Evolutionary conservation across 768 basidiomycete species (phyloP).

Genomic region (Boletus sp.): DNA sequence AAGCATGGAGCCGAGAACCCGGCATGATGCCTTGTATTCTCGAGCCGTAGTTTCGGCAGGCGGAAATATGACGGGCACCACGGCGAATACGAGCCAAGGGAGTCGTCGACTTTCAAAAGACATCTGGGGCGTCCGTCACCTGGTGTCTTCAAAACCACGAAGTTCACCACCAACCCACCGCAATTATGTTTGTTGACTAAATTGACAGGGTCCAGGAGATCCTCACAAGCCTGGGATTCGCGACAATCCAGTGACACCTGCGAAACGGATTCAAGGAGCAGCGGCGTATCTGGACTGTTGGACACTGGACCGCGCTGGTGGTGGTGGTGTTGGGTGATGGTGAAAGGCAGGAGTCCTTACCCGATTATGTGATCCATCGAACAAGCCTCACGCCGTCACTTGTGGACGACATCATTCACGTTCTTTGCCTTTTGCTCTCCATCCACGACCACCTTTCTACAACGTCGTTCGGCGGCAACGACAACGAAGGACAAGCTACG

Average conservation of each 20-base stretch:
- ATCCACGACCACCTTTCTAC: not conserved
- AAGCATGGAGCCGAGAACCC: not conserved
- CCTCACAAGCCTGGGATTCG: not conserved
- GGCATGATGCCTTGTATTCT: not conserved
- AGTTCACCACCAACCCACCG: not conserved
- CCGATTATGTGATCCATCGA: conserved; percentile 12
- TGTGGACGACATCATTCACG: not conserved
- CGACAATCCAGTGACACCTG: not conserved
- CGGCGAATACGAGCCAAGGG: not conserved
- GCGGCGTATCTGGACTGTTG: too few relatives aligned
- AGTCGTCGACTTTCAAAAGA: too few relatives aligned
- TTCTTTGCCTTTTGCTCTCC: not conserved
- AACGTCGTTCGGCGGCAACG: not conserved
- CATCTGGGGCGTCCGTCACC: too few relatives aligned
- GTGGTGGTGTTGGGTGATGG: not conserved
- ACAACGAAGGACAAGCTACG: not conserved
- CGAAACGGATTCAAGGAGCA: not conserved
- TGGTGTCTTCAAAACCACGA: not conserved
- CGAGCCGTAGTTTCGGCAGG: not conserved
- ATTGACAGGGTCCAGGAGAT: not conserved
- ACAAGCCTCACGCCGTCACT: too few relatives aligned
- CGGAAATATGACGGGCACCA: not conserved
- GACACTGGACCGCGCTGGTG: not conserved
- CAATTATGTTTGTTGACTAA: not conserved
- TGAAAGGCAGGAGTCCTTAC: not conserved